Evolutionary conservation across 148 eudicot genomes (phyloP), one percentile per base, ranked within the genome.

Genomic region (Fallopia convolvulus): DNA sequence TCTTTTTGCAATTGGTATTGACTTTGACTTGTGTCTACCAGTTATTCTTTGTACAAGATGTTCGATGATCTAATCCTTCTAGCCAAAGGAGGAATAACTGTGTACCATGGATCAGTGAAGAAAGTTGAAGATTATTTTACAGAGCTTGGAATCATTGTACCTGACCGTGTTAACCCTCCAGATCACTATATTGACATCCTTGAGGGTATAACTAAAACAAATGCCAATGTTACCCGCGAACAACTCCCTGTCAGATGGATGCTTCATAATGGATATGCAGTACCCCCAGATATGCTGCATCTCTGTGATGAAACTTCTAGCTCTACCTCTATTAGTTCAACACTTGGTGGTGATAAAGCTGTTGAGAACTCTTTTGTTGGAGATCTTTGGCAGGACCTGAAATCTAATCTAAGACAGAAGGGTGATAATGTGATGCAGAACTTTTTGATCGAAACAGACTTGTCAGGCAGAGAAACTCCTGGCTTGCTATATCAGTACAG

Each of bases 21-120:
- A 15, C 32, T 74, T 60, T 74, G 3, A 4, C 42, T 74, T 74
- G 33, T 47, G n/a, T 74, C 55, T 76, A 75, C n/a, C 86, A 86
- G 86, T 81, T 86, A 86, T 76, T 21, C 89, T 46, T 82, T 86
- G 81, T 82, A 81, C 79, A 82, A 78, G 79, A 86, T 86, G 89
- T 86, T 86, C 41, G 86, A 86, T 80, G 89, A 86, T 82, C 78
- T 85, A 70, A 76, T 85, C 73, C 82, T 85, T 81, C 82, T 85
- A 70, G 88, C 88, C 55, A 85, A 86, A 84, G 89, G 89, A 33
- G 89, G 89, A 60, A 81, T 84, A 48, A 78, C 79, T 5, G 89
- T 82, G 21, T 86, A 86, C 82, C 86, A 81, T 61, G 89, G 89
- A 47, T 80, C 89, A 1, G 85, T 79, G 60, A 82, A 63, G 55